Base-by-base conservation (phyloP, 1,284 basidiomycete species). In the Psilocybe mexicana region DNA sequence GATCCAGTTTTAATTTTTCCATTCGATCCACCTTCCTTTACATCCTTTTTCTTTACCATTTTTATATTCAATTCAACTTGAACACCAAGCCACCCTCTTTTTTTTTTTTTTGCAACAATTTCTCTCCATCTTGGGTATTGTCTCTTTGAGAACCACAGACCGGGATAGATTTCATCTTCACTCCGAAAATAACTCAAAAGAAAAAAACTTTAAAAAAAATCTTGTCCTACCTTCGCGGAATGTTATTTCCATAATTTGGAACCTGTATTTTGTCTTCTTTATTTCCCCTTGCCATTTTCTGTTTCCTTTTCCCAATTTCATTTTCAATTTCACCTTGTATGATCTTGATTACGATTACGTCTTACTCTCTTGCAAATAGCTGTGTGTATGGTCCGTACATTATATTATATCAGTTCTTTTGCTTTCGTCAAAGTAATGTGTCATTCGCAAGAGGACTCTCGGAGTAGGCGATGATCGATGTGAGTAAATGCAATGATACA, bases 301-400 rank as follows among this genome's bases (percentile, higher is more conserved):
- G 25, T 40, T 52, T 40, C 35, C 36, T 40, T 25, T 45, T 28
- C 53, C 47, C 30, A 8, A 18, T 10, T 56, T 14, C 6, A 28
- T 33, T 45, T 26, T 46, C 33, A 47, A 24, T 42, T 45, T 47
- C 18, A 7, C 28, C n/a, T 30, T 54, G 40, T 54, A 46, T 46
- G 35, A 26, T 11, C 25, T 38, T 28, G 11, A 48, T 44, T 36
- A 49, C 28, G 47, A 44, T 33, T 43, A 50, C 47, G 14, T 43
- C 26, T 33, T n/a, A 28, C 12, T 14, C 36, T 43, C 30, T 18
- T 40, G 30, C 26, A 18, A n/a, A 14, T n/a, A 33, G 43, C n/a
- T 12, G n/a, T 36, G 12, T 55, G 54, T 55, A 50, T 50, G 54
- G 28, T 55, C 50, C 54, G 47, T 43, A 44, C 35, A 28, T 48